Base-by-base conservation (phyloP, 1,284 basidiomycete genomes). In the Trametes versicolor region DNA sequence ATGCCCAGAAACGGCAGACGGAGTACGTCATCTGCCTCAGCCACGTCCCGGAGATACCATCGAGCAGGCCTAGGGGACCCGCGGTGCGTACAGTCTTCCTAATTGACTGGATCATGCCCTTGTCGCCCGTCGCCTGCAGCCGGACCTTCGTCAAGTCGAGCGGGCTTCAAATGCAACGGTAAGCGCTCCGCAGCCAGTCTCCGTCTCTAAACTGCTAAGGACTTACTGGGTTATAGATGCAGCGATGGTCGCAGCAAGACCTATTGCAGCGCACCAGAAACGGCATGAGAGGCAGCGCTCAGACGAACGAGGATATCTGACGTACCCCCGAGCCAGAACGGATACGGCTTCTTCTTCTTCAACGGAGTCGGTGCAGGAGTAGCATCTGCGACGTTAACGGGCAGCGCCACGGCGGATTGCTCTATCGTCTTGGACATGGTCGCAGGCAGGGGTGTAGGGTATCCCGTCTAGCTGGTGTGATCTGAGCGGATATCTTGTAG, bases 21-120 rank as follows among this genome's bases (percentile, higher is more conserved):
- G 93, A 96, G 80, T 97, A 97, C 29, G 91, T 94, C 95, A 97
- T 95, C 79, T 97, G 96, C 39, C 96, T 87, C 74, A 97, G 80
- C 86, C 95, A 91, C 34, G 95, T 97, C 36, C 95, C 96, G 1
- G 91, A 85, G 64, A 97, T 93, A 23, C 95, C 95, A 72, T 95
- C 95, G 73, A 89, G 95, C 51, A 96, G 82, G 0, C 95, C 95
- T 52, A 90, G 84, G 37, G 84, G 66, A 83, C 87, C 88, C 71
- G 88, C 90, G 1, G 90, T 90, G 74, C 83, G 81, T 61, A 91
- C 82, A 0, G 94, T 96, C 83, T 94, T 94, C 77, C 83, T 82
- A 1, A 96, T 82, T 70, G 88, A 91, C 74, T 87, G 80, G 74
- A 95, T 80, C 94, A 96, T 95, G 55, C 91, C 85, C 78, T 94